Conservation (phyloP, 805 yeast species). For the Candida arabinofermentans region DNA sequence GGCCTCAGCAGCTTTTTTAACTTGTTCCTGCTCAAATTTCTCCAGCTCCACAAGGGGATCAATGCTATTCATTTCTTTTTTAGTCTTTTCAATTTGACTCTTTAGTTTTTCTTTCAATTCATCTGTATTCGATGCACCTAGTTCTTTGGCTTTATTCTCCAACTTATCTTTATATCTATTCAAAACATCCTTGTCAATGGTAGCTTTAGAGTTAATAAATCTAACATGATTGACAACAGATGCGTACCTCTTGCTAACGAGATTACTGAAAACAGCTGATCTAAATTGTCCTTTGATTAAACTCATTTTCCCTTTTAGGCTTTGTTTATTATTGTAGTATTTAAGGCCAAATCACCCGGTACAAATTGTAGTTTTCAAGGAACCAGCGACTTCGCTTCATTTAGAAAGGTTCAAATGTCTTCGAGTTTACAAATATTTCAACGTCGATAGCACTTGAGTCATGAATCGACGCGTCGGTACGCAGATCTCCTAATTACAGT, state of each 20-base stretch:
- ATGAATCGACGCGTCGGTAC: too few species aligned
- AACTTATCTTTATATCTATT: conserved; percentile 40
- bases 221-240: conserved; percentile 24
- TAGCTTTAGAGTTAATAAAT: conserved; percentile 26
- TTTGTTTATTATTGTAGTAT: too few species aligned
- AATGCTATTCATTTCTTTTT: conserved; percentile 51
- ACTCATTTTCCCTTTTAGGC: too few species aligned
- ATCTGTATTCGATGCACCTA: conserved; percentile 46
- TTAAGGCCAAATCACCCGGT: too few species aligned
- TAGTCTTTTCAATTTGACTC: conserved; percentile 53
- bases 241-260: conserved; percentile 18
- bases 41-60: conserved; percentile 73
- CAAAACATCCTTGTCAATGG: conserved; percentile 29
- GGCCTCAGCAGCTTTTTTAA: conserved; percentile 18
- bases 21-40: conserved; percentile 32
- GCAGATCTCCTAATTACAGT: too few species aligned
- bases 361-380: too few species aligned
- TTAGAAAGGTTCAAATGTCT: too few species aligned
- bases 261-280: too few species aligned
- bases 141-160: conserved; percentile 33
- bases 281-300: too few species aligned
- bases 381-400: too few species aligned
- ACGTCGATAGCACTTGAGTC: too few species aligned
- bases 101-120: conserved; percentile 61
- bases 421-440: too few species aligned